Conservation (phyloP, 306 rosid genomes). For the Argentina anserina region DNA sequence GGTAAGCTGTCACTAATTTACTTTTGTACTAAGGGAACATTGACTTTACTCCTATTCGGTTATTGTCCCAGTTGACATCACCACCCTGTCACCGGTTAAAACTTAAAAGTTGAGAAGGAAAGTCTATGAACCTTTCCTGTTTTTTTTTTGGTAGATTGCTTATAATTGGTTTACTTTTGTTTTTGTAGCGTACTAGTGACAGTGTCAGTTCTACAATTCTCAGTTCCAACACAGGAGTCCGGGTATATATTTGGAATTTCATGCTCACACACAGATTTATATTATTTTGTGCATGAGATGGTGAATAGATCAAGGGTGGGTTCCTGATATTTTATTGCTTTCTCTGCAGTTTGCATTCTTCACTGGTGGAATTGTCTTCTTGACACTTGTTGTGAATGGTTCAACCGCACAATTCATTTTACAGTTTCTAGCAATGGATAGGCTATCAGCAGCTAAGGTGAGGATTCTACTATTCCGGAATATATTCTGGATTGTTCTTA, state of each 20-base stretch:
- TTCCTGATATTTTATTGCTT: constrained; percentile 21
- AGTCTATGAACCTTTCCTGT: not conserved
- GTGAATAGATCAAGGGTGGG: constrained; percentile 12
- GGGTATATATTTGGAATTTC: constrained; percentile 44
- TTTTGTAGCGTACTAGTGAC: constrained; percentile 65
- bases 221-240: constrained; percentile 66
- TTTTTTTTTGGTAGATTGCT: not conserved
- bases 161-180: constrained; percentile 25
- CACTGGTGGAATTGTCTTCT: constrained; percentile 91
- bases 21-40: not conserved
- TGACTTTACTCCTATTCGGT: not conserved
- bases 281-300: not conserved
- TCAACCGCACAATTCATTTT: constrained; percentile 83
- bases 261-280: not conserved
- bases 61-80: not conserved
- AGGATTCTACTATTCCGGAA: constrained; percentile 22
- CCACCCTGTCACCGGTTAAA: not conserved
- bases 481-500: not conserved
- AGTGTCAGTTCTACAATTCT: constrained; percentile 44
- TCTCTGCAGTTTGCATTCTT: constrained; percentile 79
- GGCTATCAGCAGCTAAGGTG: constrained; percentile 78
- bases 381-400: constrained; percentile 88
- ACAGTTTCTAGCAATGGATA: constrained; percentile 58
- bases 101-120: not conserved
- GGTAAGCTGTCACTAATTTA: constrained; percentile 46